Evolutionary conservation across 148 eudicot species (phyloP).

Genomic region (Oxyria digyna): DNA sequence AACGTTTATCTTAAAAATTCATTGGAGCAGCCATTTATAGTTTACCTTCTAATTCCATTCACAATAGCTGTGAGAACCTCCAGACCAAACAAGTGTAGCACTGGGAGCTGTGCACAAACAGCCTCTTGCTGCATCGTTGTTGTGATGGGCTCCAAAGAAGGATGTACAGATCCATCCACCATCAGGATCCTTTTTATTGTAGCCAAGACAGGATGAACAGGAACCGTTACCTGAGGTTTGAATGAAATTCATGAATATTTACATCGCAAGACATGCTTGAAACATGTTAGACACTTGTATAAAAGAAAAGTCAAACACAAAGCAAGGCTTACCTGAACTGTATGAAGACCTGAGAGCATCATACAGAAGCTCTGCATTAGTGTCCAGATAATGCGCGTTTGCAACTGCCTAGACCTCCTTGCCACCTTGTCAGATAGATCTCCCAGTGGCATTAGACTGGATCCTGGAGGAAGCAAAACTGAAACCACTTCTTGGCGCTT

Average conservation of each 20-base stretch:
- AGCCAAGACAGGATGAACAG: conserved; percentile 46
- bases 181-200: conserved; percentile 58
- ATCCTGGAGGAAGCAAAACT: conserved; percentile 64
- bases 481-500: conserved; percentile 31
- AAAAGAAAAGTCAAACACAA: neutral
- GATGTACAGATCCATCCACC: conserved; percentile 70
- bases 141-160: conserved; percentile 35
- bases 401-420: conserved; percentile 40
- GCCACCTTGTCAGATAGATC: conserved; percentile 22
- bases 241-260: neutral
- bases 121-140: conserved; percentile 73
- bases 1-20: neutral
- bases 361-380: conserved; percentile 51
- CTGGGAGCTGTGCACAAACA: conserved; percentile 72
- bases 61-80: conserved; percentile 54
- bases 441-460: conserved; percentile 56
- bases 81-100: conserved; percentile 45
- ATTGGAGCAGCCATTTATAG: neutral
- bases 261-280: conserved; percentile 4
- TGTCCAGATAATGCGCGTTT: conserved; percentile 39
- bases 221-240: conserved; percentile 48
- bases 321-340: conserved; percentile 50
- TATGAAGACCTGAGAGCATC: conserved; percentile 65
- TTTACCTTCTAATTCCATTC: conserved; percentile 56
- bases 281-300: neutral